Evolutionary conservation across 2,329 filamentous ascomycete species (phyloP), one percentile per base, ranked within the genome.

Genomic region (Diaporthe humulicola): DNA sequence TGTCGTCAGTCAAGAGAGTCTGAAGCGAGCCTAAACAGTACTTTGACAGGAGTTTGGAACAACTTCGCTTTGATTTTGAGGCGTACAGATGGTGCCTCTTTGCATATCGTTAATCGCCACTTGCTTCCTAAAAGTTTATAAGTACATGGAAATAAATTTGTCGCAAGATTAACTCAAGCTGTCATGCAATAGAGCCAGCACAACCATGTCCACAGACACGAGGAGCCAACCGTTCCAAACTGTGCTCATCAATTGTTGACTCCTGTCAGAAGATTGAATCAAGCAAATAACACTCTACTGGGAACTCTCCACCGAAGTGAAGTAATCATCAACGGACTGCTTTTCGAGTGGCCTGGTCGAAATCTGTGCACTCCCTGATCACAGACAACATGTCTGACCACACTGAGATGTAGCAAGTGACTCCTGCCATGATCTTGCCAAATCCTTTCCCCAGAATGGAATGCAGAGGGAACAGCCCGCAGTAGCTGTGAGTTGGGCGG

Each of bases 301-400:
- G 1, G 9, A 8, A 1, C n/a, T 1, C 28, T 12, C 48, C 45
- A 38, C 3, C 33, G 15, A 4, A 2, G n/a, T 1, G 3, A 30
- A 54, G 8, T 28, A 28, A 40, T 1, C 22, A 22, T 69, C 48
- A 54, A 4, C 8, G 64, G n/a, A 52, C 30, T 22, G 45, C 0
- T 52, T 10, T 25, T 25, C 48, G 64, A 22, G 33, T 69, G n/a
- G 40, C 15, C 33, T 54, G 30, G 30, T 69, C 64, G 33, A 54
- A 69, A 28, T 69, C 64, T 40, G 64, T 30, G 33, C 33, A 69
- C 1, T 69, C 64, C 15, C 33, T 40, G 8, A 69, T 38, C 9
- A 69, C 33, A 40, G 64, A 69, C 14, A 69, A 40, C 64, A 54
- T 69, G 33, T 69, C 64, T 25, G 64, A 69, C 64, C 64, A 69